Evolutionary conservation across 306 rosid genomes (phyloP), one percentile per base, ranked within the genome.

Genomic region (Medicago ruthenica): DNA sequence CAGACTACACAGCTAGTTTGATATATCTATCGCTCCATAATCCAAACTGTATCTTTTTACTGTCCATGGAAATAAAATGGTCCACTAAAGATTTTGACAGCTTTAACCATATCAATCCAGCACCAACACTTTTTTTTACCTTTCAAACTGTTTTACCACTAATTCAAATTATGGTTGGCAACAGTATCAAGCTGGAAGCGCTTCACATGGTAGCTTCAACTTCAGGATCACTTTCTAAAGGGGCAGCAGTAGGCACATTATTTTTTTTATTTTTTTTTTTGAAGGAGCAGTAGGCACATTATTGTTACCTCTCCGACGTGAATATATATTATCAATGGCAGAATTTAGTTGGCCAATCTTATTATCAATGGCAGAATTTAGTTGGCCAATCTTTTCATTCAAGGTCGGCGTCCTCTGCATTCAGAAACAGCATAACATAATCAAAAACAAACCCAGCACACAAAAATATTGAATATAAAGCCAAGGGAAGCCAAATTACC

Each of bases 311-410:
- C 97, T 92, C 86, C 92, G 83, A 70, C 96, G 97, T 10, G 97
- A 92, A 78, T 96, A 92, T 64, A 95, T 94, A 37, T 95, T 92
- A 83, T 95, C 99, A 68, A 95, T 95, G 80, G 99, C 97, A 9
- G 97, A 90, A 74, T 90, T 90, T 75, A 95, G 91, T 82, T 92
- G 99, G 73, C 93, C 22, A 76, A 95, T 92, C 82, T 95, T 95
- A 37, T 95, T 92, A 83, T 95, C 99, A 68, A 95, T 95, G 80
- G 99, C 97, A 9, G 97, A 90, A 74, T 90, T 90, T 75, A 95
- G 91, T 82, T 92, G 99, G 73, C 93, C 22, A 76, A 95, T 92
- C 82, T 95, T 95, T 67, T 84, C 93, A 76, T 89, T 92, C 83
- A 95, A 83, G 67, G 91, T 89, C 89, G 85, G 85, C 70, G 97